phyloP scores from a whole-genome alignment of 495 filamentous ascomycete genomes.

The Evansstolkia leycettana region DNA sequence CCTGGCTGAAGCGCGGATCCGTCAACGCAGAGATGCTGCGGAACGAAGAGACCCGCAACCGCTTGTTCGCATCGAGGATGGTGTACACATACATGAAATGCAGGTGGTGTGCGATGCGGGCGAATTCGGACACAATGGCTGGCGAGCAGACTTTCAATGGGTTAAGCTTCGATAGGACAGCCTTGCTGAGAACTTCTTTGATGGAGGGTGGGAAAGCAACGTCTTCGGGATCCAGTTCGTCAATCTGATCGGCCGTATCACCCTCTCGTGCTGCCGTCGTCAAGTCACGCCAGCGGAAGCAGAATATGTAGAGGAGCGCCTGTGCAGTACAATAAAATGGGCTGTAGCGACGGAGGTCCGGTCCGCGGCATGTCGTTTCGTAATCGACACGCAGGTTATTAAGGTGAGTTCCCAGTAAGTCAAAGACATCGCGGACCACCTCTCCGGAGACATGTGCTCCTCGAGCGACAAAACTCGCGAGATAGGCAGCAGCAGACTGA shows the following conservation, averaged over 20 bases:
- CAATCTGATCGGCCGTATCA: conserved; percentile 36
- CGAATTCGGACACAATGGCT: conserved; percentile 80
- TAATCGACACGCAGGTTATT: conserved; percentile 50
- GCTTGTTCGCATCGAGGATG: conserved; percentile 85
- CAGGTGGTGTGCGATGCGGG: conserved; percentile 70
- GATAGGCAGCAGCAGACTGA: conserved; percentile 80
- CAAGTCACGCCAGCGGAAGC: conserved; percentile 92
- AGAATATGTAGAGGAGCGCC: conserved; percentile 88
- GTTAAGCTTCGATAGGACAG: conserved; percentile 80
- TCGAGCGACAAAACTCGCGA: conserved; percentile 84
- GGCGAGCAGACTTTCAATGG: conserved; percentile 95
- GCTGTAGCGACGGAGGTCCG: conserved; percentile 70
- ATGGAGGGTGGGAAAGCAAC: conserved; percentile 62
- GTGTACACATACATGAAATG: conserved; percentile 78
- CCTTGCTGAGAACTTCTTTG: conserved; percentile 55
- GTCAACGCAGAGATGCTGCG: conserved; percentile 22
- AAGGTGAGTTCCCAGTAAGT: conserved; percentile 60
- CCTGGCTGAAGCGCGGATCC: conserved; percentile 25
- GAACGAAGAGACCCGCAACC: conserved; percentile 56
- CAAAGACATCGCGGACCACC: conserved; percentile 65
- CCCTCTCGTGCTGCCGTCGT: conserved; percentile 43
- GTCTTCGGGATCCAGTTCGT: conserved; percentile 46
- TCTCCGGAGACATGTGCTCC: conserved; percentile 67
- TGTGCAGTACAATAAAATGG: conserved; percentile 85
- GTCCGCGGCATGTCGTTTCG: conserved; percentile 59